Base-by-base conservation (phyloP, 352 stramenopile genomes). In the Globisporangium barbulae region DNA sequence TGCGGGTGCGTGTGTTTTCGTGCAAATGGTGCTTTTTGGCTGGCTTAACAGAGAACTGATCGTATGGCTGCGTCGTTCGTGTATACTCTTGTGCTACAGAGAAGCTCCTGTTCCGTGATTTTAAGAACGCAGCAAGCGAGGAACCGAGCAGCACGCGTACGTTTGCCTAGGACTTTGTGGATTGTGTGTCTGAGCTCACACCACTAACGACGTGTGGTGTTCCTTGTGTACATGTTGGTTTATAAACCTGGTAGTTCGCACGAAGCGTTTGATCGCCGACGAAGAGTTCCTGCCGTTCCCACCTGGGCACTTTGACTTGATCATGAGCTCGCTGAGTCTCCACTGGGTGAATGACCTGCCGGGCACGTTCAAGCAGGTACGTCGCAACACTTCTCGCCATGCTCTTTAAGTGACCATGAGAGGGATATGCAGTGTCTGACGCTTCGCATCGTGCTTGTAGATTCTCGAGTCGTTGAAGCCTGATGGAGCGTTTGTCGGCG, bases 331-430 rank as follows among this genome's bases (percentile, higher is more conserved):
- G 7, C 77, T 98, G 60, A 83, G 79, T 17, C 73, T 99, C 57
- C 97, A 99, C 73, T 99, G 97, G 97, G 85, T 98, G 21, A 99
- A 99, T 74, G 93, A 99, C 75, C 78, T 99, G 9, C 91, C 94
- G 7, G 79, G 78, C 67, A 94, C 88, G 21, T 93, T 98, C 65
- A 70, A 70, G 30, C 79, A 94, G 67, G 81, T 90, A 52, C 15
- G 56, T n/a, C 25, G 2, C 4, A 7, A 39, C 15, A 41, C 28
- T 39, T 39, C 28, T 15, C 22, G 0, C 13, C 2, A n/a, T 33
- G 15, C 15, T 15, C 48, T 0, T 22, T 5, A n/a, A 10, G n/a
- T 15, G n/a, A 19, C 37, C 30, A 53, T 8, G 19, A 19, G 17
- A 44, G 15, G 47, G 21, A 21, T 60, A 17, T 5, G 7, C 6